These are phyloP conservation scores for Penicillium janthinellum DNA, from an alignment of 2,329 filamentous ascomycete genomes.

Conservation along the genomic window DNA sequence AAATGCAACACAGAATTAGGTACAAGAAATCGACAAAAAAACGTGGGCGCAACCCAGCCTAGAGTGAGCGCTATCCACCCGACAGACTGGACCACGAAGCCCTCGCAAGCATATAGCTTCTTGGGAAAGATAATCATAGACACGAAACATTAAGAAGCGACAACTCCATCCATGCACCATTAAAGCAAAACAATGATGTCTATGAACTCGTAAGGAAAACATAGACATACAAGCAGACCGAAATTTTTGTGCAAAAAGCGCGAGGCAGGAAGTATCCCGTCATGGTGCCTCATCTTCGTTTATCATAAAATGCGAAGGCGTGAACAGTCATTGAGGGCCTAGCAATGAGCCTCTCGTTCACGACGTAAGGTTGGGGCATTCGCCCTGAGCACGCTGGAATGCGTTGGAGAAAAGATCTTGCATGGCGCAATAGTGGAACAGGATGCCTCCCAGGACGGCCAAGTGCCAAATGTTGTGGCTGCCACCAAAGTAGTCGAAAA, in stretches of 20 bases:
- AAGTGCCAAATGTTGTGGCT: conserved; percentile 98
- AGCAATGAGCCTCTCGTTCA: conserved; percentile 14
- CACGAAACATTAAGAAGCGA: conserved; percentile 8
- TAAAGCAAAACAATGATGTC: conserved; percentile 9
- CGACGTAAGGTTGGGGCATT: conserved; percentile 39
- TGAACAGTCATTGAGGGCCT: conserved; percentile 1
- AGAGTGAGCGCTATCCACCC: not conserved
- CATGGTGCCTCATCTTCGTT: conserved; percentile 6
- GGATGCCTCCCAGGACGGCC: conserved; percentile 87
- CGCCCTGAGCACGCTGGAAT: conserved; percentile 65
- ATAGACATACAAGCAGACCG: not conserved
- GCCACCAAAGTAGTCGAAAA: conserved; percentile 92
- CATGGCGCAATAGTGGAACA: conserved; percentile 98
- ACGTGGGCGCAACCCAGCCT: conserved; percentile 7
- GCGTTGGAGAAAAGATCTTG: conserved; percentile 85
- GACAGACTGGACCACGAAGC: not conserved
- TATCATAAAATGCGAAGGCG: conserved; percentile 16
- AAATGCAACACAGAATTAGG: conserved; percentile 17
- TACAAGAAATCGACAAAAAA: conserved; percentile 18
- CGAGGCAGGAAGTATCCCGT: not conserved
- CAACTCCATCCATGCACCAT: conserved; percentile 27
- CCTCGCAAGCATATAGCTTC: not conserved
- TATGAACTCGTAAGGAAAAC: conserved; percentile 9
- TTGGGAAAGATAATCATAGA: conserved; percentile 5
- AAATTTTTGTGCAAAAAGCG: not conserved